These are phyloP conservation scores for Stylosanthes scabra DNA, from an alignment of 331 rosid species.

Conservation along the genomic window DNA sequence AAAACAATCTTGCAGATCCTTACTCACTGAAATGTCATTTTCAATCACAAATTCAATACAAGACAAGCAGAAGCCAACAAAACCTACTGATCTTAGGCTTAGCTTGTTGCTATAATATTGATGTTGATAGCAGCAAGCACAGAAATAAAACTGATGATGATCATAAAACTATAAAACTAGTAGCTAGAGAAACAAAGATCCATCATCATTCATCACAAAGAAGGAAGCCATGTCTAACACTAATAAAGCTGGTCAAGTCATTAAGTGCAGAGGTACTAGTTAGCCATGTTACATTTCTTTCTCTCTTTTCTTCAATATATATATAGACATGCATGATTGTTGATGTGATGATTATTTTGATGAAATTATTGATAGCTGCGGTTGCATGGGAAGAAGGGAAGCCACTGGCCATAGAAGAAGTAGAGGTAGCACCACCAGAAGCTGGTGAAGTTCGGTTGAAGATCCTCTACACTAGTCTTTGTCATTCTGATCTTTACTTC, in stretches of 20 bases:
- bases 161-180: too few species aligned
- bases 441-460: constrained; percentile 65
- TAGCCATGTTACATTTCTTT: too few species aligned
- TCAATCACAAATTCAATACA: not conserved
- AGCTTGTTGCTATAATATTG: not conserved
- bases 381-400: constrained; percentile 79
- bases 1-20: too few species aligned
- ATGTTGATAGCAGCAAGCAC: not conserved
- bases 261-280: constrained; percentile 64
- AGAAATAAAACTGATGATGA: too few species aligned
- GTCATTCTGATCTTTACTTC: constrained; percentile 68
- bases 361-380: constrained; percentile 62
- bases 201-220: not conserved
- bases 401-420: constrained; percentile 64
- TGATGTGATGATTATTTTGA: too few species aligned
- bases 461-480: constrained; percentile 65
- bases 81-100: not conserved
- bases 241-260: constrained; percentile 50
- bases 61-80: not conserved
- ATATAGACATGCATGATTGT: too few species aligned
- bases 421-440: constrained; percentile 72
- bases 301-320: not conserved
- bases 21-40: too few species aligned
- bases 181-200: not conserved
- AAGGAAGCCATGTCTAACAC: constrained; percentile 43